Conservation (phyloP, 2,329 filamentous ascomycete species). For the Alternaria angustiovoidea region DNA sequence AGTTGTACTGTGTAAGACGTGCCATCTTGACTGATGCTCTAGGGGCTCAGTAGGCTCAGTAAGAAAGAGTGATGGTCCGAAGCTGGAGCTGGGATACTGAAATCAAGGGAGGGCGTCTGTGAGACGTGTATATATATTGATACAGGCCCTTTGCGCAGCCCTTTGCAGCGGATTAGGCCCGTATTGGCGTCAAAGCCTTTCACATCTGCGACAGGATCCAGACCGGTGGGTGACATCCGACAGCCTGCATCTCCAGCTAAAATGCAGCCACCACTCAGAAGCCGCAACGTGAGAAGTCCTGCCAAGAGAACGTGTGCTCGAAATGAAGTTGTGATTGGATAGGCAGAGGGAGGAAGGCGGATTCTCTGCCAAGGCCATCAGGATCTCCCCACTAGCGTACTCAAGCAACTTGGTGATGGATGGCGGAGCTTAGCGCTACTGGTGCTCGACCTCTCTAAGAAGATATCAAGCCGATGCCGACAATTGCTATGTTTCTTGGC, state of each 20-base stretch:
- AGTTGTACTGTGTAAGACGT: constrained; percentile 62
- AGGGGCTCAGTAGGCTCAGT: constrained; percentile 20
- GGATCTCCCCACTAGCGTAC: not conserved
- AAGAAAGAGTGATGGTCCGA: constrained; percentile 25
- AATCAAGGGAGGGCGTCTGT: constrained; percentile 13
- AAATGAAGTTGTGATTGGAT: constrained; percentile 21
- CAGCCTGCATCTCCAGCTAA: constrained; percentile 11
- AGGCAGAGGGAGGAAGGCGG: not conserved
- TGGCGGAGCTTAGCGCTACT: constrained; percentile 1
- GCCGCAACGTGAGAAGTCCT: constrained; percentile 10
- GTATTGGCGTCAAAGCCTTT: constrained; percentile 13
- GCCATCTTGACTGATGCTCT: constrained; percentile 27
- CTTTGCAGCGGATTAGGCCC: constrained; percentile 19
- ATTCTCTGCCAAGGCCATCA: not conserved
- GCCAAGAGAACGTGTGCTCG: constrained; percentile 26
- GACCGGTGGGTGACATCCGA: constrained; percentile 12
- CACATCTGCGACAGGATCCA: not conserved
- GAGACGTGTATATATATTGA: constrained; percentile 28
- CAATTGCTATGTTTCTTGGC: not conserved
- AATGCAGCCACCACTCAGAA: constrained; percentile 22
- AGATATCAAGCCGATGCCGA: constrained; percentile 11
- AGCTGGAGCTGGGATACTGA: constrained; percentile 27
- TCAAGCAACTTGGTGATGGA: constrained; percentile 2
- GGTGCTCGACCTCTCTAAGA: not conserved
- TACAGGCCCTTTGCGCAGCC: constrained; percentile 20